Evolutionary conservation across 139 green algal species (phyloP), one percentile per base, ranked within the genome.

Genomic region (Volvox africanus): DNA sequence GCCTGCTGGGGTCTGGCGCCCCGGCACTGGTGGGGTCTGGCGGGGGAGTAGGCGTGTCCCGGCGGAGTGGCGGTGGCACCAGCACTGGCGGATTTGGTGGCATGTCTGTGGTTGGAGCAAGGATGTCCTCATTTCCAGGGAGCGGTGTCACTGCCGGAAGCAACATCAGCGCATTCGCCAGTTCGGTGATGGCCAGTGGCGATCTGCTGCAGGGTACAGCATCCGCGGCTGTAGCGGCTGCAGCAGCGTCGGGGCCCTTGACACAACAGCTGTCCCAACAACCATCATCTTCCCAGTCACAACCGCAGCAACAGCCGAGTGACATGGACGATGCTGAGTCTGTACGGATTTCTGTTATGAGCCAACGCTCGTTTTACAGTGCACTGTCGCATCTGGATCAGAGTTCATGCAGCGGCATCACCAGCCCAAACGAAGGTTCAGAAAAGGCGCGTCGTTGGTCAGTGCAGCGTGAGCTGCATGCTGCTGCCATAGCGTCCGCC

Each of bases 291-390:
- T 11, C 37, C 17, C 79, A 84, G 79, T 68, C 36, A 36, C 35
- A 35, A 0, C 35, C 30, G 79, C 20, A 73, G 5, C 65, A 73
- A 73, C 24, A 28, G 21, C 80, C 21, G 26, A 17, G n/a, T 22
- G 81, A 89, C 85, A 75, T 19, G 2, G 85, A 89, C 17, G 85
- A 89, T 37, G 37, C 85, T 11, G 85, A 89, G 37, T 89, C 85
- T n/a, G 85, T 89, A 21, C 85, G 85, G 19, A 33, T 82, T 35
- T 73, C 69, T 18, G 85, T 89, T 30, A 89, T 89, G 85, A 82
- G 69, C 44, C 85, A 89, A 50, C 69, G 85, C 37, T 89, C 85
- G 68, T 89, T 89, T 50, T 89, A 89, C 68, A 80, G 62, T 12
- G 85, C 85, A 17, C 6, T 55, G 5, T 89, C 85, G 69, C 85